A percentile compares a stretch with the other conserved stretches of the same genome.
Evolutionary conservation across 1,139 yeast species (phyloP).

Genomic region (Schwanniomyces etchellsii): DNA sequence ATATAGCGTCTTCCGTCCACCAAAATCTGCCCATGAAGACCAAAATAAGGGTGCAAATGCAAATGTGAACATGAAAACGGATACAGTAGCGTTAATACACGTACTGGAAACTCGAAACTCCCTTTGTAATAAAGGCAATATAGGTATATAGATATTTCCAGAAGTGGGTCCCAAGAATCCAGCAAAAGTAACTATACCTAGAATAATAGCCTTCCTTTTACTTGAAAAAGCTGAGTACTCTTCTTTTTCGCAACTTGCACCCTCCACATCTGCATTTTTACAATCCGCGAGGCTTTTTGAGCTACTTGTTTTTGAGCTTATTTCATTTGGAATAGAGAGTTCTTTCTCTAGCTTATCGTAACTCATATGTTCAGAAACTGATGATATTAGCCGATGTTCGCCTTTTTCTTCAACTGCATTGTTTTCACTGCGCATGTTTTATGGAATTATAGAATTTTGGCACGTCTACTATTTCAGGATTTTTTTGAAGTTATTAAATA

Average conservation of each 20-base stretch:
- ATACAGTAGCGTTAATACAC: constrained; percentile 52
- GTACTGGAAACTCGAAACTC: constrained; percentile 39
- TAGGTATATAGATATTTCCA: constrained; percentile 56
- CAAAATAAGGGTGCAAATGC: constrained; percentile 50
- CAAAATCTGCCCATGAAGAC: constrained; percentile 55
- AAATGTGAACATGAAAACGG: constrained; percentile 53
- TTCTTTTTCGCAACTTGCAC: background rate
- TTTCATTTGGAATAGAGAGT: background rate
- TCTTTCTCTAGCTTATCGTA: no score
- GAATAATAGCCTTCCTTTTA: constrained; percentile 17
- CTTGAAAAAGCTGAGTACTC: constrained; percentile 9
- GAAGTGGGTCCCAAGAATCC: constrained; percentile 58
- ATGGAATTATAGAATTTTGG: no score
- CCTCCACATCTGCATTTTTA: constrained; percentile 1
- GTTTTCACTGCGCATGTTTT: no score
- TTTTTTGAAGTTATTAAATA: no score
- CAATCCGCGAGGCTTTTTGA: background rate
- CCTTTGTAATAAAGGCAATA: constrained; percentile 41
- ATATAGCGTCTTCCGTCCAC: constrained; percentile 51
- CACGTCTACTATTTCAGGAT: no score
- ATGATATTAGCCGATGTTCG: no score
- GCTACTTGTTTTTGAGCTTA: background rate
- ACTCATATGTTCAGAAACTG: no score
- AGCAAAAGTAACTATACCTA: constrained; percentile 36
- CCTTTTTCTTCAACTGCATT: no score